Conservation (phyloP, 2,329 filamentous ascomycete genomes). For the Trichophyton rubrum region DNA sequence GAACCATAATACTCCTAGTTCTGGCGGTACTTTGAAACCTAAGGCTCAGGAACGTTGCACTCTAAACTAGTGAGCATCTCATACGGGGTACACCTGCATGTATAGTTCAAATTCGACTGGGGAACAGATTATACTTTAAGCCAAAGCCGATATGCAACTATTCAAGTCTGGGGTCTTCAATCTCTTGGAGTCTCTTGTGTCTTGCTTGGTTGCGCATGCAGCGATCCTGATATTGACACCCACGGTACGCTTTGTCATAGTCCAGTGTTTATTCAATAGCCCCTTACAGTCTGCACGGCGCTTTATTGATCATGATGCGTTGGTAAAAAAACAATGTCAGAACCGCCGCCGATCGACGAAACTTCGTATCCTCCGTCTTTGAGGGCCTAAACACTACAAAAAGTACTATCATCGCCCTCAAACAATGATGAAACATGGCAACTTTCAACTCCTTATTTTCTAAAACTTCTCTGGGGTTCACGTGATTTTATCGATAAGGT, state of each 20-base stretch:
- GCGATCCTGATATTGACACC: no score
- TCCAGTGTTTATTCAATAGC: no score
- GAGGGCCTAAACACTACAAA: neutral
- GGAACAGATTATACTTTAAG: neutral
- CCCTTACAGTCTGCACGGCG: no score
- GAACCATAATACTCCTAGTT: neutral
- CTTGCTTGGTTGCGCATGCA: no score
- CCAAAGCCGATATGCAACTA: neutral
- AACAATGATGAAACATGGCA: neutral
- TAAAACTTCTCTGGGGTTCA: neutral
- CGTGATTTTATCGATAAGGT: neutral
- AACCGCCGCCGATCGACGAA: no score
- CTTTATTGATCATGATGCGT: no score
- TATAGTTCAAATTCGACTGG: neutral
- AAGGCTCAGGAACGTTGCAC: neutral
- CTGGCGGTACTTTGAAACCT: neutral
- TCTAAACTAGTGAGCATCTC: neutral
- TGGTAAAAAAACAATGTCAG: no score
- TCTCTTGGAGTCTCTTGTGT: no score
- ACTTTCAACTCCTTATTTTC: neutral
- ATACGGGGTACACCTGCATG: neutral
- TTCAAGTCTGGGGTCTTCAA: no score
- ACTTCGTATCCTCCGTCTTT: no score
- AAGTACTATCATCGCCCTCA: neutral
- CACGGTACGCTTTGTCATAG: no score